Conservation (phyloP, 805 yeast species). For the Wickerhamomyces silvicola region DNA sequence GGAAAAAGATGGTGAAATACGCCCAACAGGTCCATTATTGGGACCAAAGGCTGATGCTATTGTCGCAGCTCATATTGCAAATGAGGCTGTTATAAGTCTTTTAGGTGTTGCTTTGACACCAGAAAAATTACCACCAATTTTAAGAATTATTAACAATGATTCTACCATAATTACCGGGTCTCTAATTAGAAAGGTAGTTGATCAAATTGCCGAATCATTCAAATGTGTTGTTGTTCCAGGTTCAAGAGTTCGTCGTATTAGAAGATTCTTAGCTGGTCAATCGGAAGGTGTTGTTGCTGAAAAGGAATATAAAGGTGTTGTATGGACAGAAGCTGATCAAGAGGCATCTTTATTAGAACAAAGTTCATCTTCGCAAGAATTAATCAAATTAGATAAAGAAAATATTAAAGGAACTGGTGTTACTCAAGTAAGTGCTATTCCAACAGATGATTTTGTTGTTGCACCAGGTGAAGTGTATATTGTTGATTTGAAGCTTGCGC, state of each 20-base stretch:
- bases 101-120: conserved; percentile 71
- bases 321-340: conserved; percentile 79
- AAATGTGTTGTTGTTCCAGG: conserved; percentile 88
- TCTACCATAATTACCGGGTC: conserved; percentile 54
- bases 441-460: conserved; percentile 69
- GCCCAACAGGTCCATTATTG: conserved; percentile 70
- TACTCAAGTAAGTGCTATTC: conserved; percentile 51
- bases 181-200: conserved; percentile 68
- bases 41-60: conserved; percentile 87
- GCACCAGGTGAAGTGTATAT: conserved; percentile 80
- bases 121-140: conserved; percentile 59
- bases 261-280: conserved; percentile 95
- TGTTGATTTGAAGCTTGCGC: conserved; percentile 77
- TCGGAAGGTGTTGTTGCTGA: conserved; percentile 89
- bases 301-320: conserved; percentile 87
- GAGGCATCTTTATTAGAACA: conserved; percentile 49
- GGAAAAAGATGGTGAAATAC: conserved; percentile 26
- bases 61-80: conserved; percentile 84
- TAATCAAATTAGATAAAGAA: conserved; percentile 33
- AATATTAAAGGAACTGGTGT: conserved; percentile 28
- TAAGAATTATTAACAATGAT: conserved; percentile 27
- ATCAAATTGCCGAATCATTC: conserved; percentile 78
- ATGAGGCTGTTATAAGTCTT: conserved; percentile 75
- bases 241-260: conserved; percentile 81
- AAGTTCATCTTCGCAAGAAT: conserved; percentile 33